Percentiles rank a stretch among this genome's conserved stretches.
Conservation (phyloP, 2,329 filamentous ascomycete genomes). For the Aspergillus novofumigatus region DNA sequence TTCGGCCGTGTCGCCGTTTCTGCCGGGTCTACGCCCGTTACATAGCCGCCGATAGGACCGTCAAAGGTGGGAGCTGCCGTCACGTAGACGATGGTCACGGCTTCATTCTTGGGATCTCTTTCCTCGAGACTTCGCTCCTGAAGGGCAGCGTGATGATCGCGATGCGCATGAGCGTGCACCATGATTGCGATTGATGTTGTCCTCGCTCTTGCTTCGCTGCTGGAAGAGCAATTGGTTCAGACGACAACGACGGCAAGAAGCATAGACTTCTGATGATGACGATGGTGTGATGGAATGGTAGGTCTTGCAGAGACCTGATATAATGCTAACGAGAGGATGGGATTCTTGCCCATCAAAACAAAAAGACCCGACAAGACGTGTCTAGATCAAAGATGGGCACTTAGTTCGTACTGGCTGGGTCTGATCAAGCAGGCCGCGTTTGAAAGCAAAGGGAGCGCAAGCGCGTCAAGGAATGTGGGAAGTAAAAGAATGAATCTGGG, state of each 20-base stretch:
- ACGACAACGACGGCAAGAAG: background rate
- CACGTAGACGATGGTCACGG: conserved; percentile 45
- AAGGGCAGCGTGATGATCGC: conserved; percentile 22
- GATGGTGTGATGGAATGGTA: background rate
- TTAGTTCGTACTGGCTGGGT: background rate
- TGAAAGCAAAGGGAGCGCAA: conserved; percentile 11
- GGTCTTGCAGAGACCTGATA: background rate
- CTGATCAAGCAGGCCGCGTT: conserved; percentile 5
- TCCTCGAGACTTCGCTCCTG: conserved; percentile 14
- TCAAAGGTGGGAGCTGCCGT: conserved; percentile 51
- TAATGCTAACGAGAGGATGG: background rate
- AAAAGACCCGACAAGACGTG: background rate
- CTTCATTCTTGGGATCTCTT: conserved; percentile 9
- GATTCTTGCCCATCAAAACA: background rate
- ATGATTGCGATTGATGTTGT: conserved; percentile 14
- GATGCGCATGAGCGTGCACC: conserved; percentile 32
- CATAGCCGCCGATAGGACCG: conserved; percentile 48
- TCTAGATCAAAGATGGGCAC: background rate
- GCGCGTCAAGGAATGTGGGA: conserved; percentile 21
- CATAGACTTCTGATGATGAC: background rate
- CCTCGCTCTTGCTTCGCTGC: background rate
- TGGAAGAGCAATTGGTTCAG: background rate
- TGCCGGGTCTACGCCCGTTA: conserved; percentile 27
- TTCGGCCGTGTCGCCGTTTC: conserved; percentile 12
- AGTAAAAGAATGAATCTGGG: conserved; percentile 17